phyloP scores from a whole-genome alignment of 306 rosid genomes.

The Gastrolobium villosum region DNA sequence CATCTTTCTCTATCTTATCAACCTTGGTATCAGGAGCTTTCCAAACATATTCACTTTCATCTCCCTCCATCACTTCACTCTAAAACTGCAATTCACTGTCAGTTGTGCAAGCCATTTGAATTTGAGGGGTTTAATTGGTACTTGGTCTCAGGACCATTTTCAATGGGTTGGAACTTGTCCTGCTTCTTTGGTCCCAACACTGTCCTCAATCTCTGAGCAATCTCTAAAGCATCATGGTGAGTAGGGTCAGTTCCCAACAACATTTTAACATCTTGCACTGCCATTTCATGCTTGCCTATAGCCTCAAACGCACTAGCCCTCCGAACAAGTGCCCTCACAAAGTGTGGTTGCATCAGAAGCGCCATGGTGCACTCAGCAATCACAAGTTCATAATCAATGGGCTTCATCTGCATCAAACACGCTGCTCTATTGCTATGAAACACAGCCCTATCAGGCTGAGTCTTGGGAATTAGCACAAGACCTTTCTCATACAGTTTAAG shows the following conservation, averaged over 20 bases:
- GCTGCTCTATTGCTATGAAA: constrained; percentile 96
- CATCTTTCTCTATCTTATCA: constrained; percentile 65
- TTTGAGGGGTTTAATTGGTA: constrained; percentile 66
- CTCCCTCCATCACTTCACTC: constrained; percentile 61
- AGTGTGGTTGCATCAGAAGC: constrained; percentile 86
- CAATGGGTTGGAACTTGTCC: constrained; percentile 70
- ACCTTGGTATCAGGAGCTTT: constrained; percentile 63
- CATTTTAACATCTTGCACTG: constrained; percentile 85
- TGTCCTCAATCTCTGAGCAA: constrained; percentile 77
- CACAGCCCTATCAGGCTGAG: constrained; percentile 80
- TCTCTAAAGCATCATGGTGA: constrained; percentile 84
- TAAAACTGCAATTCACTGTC: constrained; percentile 57
- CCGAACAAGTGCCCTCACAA: constrained; percentile 81
- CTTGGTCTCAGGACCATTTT: constrained; percentile 71
- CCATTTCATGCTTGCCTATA: constrained; percentile 82
- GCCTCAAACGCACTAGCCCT: constrained; percentile 94
- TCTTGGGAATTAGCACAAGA: constrained; percentile 81
- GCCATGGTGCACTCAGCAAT: constrained; percentile 94
- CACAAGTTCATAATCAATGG: constrained; percentile 83
- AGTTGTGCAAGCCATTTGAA: constrained; percentile 75
- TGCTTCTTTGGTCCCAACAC: constrained; percentile 76
- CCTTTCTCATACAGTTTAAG: constrained; percentile 91
- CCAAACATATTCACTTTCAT: constrained; percentile 65
- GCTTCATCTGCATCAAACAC: constrained; percentile 98
- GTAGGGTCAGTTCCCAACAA: constrained; percentile 77